Conservation (phyloP, 1,284 basidiomycete species). For the Stygiomarasmius scandens region DNA sequence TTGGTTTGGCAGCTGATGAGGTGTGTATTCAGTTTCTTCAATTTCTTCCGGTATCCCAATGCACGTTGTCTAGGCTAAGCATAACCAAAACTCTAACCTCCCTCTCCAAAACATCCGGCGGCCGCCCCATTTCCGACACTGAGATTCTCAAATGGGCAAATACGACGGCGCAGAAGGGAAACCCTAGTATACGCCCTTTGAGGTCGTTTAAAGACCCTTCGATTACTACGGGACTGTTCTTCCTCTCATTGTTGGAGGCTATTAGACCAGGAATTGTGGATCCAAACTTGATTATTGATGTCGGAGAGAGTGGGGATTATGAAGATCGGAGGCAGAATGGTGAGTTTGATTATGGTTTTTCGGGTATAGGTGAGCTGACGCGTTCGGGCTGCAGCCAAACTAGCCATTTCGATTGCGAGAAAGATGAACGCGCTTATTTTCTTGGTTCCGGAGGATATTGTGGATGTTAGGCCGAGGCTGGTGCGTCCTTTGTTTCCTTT, state of each 20-base stretch:
- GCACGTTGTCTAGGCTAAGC: slow-evolving; percentile 59
- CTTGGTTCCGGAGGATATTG: slow-evolving; percentile 95
- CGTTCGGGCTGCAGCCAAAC: slow-evolving; percentile 65
- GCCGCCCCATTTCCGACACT: slow-evolving; percentile 83
- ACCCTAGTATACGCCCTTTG: slow-evolving; percentile 72
- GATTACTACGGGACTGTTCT: slow-evolving; percentile 90
- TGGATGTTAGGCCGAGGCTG: slow-evolving; percentile 83
- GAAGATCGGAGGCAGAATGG: slow-evolving; percentile 94
- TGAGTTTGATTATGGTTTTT: slow-evolving; percentile 36
- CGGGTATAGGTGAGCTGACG: not conserved
- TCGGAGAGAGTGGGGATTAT: slow-evolving; percentile 70
- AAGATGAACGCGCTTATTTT: slow-evolving; percentile 98
- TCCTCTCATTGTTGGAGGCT: slow-evolving; percentile 91
- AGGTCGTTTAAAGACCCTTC: slow-evolving; percentile 94
- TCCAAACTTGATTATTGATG: slow-evolving; percentile 75
- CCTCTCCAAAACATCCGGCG: slow-evolving; percentile 69
- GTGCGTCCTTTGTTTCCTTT: slow-evolving; percentile 46
- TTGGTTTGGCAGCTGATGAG: slow-evolving; percentile 98
- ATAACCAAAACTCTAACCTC: slow-evolving; percentile 86
- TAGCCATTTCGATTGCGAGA: slow-evolving; percentile 96
- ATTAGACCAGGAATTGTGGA: slow-evolving; percentile 96
- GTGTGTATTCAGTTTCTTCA: slow-evolving; percentile 39
- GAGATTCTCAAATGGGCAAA: slow-evolving; percentile 99
- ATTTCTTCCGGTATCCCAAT: not conserved
- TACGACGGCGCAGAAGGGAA: slow-evolving; percentile 76